These are phyloP conservation scores for Podila epigama DNA, from an alignment of 192 early-diverging fungal genomes.

Conservation along the genomic window DNA sequence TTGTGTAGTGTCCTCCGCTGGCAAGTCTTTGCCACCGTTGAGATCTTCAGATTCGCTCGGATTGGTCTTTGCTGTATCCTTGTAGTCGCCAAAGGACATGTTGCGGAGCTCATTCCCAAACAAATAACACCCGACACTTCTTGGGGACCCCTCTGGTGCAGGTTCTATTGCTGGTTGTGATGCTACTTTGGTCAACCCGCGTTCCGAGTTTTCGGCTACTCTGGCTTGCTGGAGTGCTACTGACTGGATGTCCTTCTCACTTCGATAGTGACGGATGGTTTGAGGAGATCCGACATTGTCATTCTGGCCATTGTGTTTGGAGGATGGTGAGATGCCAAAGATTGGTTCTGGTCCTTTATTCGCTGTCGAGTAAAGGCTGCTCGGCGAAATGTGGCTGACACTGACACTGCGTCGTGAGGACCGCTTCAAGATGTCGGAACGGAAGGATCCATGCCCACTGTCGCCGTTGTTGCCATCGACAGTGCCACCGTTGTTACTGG, in stretches of 20 bases:
- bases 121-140: conserved; percentile 10
- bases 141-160: neutral
- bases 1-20: neutral
- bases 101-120: conserved; percentile 22
- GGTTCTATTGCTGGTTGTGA: neutral
- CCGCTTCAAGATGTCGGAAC: conserved; percentile 3
- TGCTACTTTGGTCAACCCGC: neutral
- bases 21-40: neutral
- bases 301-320: no score
- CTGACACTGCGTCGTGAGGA: conserved; percentile 28
- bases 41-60: neutral
- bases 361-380: conserved; percentile 4
- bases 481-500: neutral
- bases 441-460: neutral
- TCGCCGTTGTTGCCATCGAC: neutral
- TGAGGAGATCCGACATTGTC: no score
- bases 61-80: neutral
- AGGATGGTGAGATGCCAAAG: no score
- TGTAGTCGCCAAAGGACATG: conserved; percentile 8
- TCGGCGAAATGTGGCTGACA: conserved; percentile 34
- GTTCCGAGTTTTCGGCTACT: neutral
- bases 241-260: neutral
- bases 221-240: neutral
- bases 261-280: neutral
- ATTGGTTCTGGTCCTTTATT: neutral